Conservation (phyloP, 345 rosid genomes). For the Odontarrhena argentea region DNA sequence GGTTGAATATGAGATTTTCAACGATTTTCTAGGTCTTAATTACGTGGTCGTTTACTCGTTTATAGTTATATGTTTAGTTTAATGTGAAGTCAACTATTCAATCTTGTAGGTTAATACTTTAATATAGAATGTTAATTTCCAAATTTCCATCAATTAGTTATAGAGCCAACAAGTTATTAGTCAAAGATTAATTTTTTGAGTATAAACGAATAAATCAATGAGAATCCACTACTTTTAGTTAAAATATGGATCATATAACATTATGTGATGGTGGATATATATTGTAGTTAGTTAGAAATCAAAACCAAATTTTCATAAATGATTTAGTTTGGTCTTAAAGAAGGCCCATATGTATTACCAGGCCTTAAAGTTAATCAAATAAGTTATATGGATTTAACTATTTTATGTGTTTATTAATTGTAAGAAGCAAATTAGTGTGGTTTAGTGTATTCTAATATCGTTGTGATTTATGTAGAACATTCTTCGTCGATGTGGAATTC, state of each 20-base stretch:
- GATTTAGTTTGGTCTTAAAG: background rate
- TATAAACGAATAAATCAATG: background rate
- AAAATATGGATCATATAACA: background rate
- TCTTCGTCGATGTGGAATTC: constrained; percentile 10
- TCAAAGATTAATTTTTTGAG: constrained; percentile 10
- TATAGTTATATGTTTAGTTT: background rate
- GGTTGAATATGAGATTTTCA: constrained; percentile 25
- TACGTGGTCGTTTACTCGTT: constrained; percentile 16
- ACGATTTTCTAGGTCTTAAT: constrained; percentile 17
- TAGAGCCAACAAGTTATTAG: constrained; percentile 18
- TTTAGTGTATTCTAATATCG: background rate
- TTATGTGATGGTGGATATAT: background rate
- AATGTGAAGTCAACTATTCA: constrained; percentile 28
- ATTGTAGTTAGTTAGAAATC: background rate
- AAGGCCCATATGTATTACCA: background rate
- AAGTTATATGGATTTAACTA: background rate
- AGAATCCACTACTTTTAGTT: constrained; percentile 11
- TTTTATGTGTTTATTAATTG: background rate
- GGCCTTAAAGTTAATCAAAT: background rate
- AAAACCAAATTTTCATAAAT: background rate
- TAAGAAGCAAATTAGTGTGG: background rate
- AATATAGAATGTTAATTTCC: background rate
- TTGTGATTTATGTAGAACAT: background rate
- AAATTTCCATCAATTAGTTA: constrained; percentile 13
- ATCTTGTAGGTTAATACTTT: background rate